phyloP scores from a whole-genome alignment of 2,329 filamentous ascomycete species.

The Sordariomycetes sp. region DNA sequence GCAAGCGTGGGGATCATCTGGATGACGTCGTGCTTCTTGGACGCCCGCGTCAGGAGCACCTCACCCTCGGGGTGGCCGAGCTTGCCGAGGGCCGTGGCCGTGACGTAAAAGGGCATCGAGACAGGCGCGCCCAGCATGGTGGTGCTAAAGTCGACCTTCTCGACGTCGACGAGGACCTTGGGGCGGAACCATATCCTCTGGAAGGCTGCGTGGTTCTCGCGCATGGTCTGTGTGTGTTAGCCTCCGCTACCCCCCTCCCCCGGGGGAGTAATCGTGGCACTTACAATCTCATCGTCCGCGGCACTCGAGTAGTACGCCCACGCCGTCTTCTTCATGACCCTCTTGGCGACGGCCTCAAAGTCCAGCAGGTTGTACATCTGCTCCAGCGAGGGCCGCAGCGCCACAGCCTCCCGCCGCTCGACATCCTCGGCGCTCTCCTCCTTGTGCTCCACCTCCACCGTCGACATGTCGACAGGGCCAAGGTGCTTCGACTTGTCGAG shows the following conservation, averaged over 20 bases:
- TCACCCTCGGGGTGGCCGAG: slow-evolving; percentile 91
- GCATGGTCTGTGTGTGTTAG: slow-evolving; percentile 55
- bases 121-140: slow-evolving; percentile 87
- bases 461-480: slow-evolving; percentile 80
- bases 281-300: slow-evolving; percentile 42
- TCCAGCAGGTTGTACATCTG: slow-evolving; percentile 93
- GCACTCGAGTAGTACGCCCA: slow-evolving; percentile 98
- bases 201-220: slow-evolving; percentile 91
- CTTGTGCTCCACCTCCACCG: slow-evolving; percentile 59
- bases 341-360: slow-evolving; percentile 85
- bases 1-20: slow-evolving; percentile 99
- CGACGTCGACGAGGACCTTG: slow-evolving; percentile 78
- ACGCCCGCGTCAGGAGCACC: slow-evolving; percentile 76
- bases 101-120: slow-evolving; percentile 88
- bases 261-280: slow-evolving; percentile 1
- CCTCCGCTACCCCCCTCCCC: not conserved
- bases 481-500: slow-evolving; percentile 78
- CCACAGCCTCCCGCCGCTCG: slow-evolving; percentile 63
- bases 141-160: slow-evolving; percentile 74
- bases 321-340: slow-evolving; percentile 89
- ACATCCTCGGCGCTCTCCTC: slow-evolving; percentile 41
- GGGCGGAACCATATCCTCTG: slow-evolving; percentile 98
- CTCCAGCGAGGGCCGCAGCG: slow-evolving; percentile 66
- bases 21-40: slow-evolving; percentile 76
- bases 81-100: slow-evolving; percentile 90